Conservation (phyloP, 768 basidiomycete genomes). For the Cystobasidium tubakii region DNA sequence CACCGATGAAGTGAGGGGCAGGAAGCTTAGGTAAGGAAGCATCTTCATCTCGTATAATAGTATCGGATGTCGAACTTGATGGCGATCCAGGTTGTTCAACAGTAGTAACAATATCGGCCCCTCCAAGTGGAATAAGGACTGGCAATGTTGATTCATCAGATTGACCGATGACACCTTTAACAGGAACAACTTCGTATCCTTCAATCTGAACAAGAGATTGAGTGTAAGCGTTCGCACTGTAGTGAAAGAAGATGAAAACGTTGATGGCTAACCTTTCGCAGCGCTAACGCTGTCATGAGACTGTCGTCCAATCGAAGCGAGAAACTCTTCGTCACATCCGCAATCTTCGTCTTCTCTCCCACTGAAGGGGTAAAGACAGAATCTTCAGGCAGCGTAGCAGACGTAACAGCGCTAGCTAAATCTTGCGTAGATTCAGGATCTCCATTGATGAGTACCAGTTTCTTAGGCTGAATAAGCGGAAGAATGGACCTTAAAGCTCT, state of each 20-base stretch:
- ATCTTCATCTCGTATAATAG: constrained; percentile 14
- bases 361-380: constrained; percentile 75
- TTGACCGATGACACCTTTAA: constrained; percentile 77
- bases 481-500: constrained; percentile 95
- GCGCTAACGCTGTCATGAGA: constrained; percentile 67
- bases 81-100: neutral
- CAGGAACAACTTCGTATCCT: constrained; percentile 91
- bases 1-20: constrained; percentile 92
- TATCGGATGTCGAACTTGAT: neutral
- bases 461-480: constrained; percentile 89
- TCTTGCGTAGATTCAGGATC: constrained; percentile 61
- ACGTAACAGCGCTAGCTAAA: constrained; percentile 71
- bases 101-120: neutral
- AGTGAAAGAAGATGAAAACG: neutral
- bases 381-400: constrained; percentile 82
- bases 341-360: constrained; percentile 79
- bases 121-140: constrained; percentile 54
- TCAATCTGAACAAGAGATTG: constrained; percentile 63
- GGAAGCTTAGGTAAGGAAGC: constrained; percentile 59
- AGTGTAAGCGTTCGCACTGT: neutral
- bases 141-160: constrained; percentile 84
- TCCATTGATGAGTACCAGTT: constrained; percentile 89
- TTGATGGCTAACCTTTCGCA: constrained; percentile 55
- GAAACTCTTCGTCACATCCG: constrained; percentile 91
- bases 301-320: constrained; percentile 90